Percentiles rank a stretch among this genome's conserved stretches.
Conservation (phyloP, 208 protist genomes). For the Porcisia hertigi region DNA sequence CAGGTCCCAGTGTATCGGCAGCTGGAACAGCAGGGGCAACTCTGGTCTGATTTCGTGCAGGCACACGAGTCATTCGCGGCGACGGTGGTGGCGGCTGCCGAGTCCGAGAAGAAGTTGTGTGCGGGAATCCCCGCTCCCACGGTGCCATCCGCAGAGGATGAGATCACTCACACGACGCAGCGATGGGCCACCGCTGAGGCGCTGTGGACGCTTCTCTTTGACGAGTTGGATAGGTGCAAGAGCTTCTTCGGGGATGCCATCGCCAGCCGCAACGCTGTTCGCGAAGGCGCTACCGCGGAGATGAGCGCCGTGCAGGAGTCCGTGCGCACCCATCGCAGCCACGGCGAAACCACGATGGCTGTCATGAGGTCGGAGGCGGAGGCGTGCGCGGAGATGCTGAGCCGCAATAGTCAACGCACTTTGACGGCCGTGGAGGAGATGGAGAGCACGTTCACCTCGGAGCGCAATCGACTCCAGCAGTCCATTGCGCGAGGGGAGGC, state of each 20-base stretch:
- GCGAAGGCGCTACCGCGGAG: conserved; percentile 6
- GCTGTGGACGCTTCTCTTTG: conserved; percentile 65
- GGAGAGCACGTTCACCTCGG: conserved; percentile 30
- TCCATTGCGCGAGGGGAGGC: conserved; percentile 43
- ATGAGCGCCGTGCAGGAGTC: conserved; percentile 17
- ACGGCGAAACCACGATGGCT: conserved; percentile 24
- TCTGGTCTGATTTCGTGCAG: conserved; percentile 18
- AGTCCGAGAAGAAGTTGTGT: not conserved
- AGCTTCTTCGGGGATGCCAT: conserved; percentile 27
- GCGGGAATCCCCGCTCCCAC: not conserved
- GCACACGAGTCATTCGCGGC: conserved; percentile 1
- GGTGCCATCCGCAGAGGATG: not conserved
- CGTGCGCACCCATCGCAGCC: conserved; percentile 29
- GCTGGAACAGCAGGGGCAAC: conserved; percentile 14
- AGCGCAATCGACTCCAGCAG: conserved; percentile 31
- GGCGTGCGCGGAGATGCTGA: conserved; percentile 41
- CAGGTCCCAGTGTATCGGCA: conserved; percentile 22
- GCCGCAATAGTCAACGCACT: conserved; percentile 25
- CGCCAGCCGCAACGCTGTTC: conserved; percentile 6
- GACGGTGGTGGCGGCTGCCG: not conserved
- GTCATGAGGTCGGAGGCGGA: conserved; percentile 41
- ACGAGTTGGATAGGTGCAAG: conserved; percentile 51
- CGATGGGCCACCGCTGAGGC: conserved; percentile 31
- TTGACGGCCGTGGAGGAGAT: conserved; percentile 34
- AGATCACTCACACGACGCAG: conserved; percentile 16